These are phyloP conservation scores for Huntiella omanensis DNA, from an alignment of 2,329 filamentous ascomycete genomes.

Conservation along the genomic window DNA sequence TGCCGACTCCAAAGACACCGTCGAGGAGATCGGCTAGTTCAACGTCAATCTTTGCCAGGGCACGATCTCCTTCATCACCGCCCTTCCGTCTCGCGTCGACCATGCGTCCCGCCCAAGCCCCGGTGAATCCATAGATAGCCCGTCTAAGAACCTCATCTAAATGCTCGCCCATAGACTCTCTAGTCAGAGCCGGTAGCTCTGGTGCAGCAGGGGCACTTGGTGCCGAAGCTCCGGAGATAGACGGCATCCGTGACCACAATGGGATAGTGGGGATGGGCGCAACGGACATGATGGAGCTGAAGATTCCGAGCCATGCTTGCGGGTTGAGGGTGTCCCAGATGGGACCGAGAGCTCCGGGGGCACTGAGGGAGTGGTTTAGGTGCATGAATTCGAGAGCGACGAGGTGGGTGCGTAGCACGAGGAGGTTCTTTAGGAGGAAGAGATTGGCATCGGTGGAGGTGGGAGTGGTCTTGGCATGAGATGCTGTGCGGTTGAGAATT, in stretches of 20 bases:
- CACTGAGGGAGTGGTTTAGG: conserved; percentile 22
- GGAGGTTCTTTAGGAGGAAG: conserved; percentile 85
- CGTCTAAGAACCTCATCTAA: conserved; percentile 43
- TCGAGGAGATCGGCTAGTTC: conserved; percentile 38
- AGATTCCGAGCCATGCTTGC: conserved; percentile 38
- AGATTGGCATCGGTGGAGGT: conserved; percentile 55
- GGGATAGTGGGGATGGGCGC: conserved; percentile 20
- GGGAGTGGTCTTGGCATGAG: conserved; percentile 44
- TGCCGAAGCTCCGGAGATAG: conserved; percentile 17
- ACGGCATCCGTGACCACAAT: conserved; percentile 23
- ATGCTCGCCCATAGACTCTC: conserved; percentile 44
- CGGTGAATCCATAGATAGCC: conserved; percentile 44
- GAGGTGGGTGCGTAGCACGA: conserved; percentile 89
- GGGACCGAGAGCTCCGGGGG: conserved; percentile 31
- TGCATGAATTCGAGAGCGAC: conserved; percentile 85
- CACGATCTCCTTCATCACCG: conserved; percentile 30
- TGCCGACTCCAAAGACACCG: conserved; percentile 38
- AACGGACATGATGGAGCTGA: conserved; percentile 34
- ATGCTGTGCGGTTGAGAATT: conserved; percentile 61
- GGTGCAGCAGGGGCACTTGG: conserved; percentile 15
- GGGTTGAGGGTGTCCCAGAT: conserved; percentile 46
- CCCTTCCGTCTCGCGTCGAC: conserved; percentile 33
- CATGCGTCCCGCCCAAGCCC: conserved; percentile 34
- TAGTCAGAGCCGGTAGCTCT: conserved; percentile 17
- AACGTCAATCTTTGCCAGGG: conserved; percentile 32